Percentiles rank a stretch among this genome's conserved stretches.
Conservation (phyloP, 495 filamentous ascomycete species). For the Articulospora tetracladia region DNA sequence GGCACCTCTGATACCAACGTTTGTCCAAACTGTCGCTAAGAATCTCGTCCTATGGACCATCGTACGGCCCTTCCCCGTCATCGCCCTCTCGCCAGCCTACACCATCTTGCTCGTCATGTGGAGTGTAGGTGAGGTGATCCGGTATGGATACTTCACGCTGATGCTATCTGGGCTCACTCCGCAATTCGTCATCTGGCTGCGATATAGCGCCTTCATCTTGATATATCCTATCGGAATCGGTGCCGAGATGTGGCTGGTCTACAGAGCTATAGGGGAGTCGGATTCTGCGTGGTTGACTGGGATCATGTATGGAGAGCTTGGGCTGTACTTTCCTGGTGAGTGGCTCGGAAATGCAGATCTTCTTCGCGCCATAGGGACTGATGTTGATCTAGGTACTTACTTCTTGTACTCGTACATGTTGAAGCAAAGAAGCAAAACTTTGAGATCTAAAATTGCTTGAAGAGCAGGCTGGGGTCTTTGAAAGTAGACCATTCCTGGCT, state of each 20-base stretch:
- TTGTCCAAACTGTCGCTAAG: not conserved
- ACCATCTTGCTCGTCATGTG: conserved; percentile 1
- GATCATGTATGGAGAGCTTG: not conserved
- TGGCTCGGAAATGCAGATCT: not conserved
- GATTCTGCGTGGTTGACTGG: not conserved
- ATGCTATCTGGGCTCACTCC: not conserved
- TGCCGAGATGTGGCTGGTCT: conserved; percentile 2
- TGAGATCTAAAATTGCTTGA: conserved; percentile 1
- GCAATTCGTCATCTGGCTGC: not conserved
- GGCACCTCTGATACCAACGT: not conserved
- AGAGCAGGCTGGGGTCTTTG: too few relatives aligned
- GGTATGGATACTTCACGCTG: conserved; percentile 1
- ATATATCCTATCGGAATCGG: conserved; percentile 2
- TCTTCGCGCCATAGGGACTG: not conserved
- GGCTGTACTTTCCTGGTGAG: conserved; percentile 1
- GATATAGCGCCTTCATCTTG: conserved; percentile 3
- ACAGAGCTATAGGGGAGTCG: not conserved
- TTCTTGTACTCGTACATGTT: conserved; percentile 5
- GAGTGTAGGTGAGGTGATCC: not conserved
- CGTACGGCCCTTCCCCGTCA: not conserved
- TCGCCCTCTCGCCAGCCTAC: not conserved
- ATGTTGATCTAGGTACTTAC: not conserved
- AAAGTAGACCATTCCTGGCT: too few relatives aligned
- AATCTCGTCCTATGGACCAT: conserved; percentile 2
- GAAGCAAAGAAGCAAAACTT: conserved; percentile 1